phyloP scores from a whole-genome alignment of 768 basidiomycete genomes.

The Boletus fagicola region DNA sequence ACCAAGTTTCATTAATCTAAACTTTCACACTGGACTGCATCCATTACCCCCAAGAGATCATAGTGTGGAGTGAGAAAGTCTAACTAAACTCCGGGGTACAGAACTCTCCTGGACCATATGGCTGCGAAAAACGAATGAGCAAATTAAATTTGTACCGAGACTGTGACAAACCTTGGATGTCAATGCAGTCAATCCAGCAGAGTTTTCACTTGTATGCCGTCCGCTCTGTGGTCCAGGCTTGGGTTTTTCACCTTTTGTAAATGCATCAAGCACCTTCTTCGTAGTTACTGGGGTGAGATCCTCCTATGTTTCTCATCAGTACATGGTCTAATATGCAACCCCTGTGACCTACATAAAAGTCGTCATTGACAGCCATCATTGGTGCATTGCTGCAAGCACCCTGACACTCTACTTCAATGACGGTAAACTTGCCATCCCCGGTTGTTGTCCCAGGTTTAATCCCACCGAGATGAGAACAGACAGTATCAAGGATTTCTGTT shows the following conservation, averaged over 20 bases:
- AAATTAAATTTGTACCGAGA: neutral
- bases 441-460: constrained; percentile 92
- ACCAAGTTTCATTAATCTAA: neutral
- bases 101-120: constrained; percentile 90
- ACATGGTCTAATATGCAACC: neutral
- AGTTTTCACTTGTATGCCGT: constrained; percentile 87
- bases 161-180: constrained; percentile 58
- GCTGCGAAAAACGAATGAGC: constrained; percentile 45
- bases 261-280: constrained; percentile 75
- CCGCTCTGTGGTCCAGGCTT: constrained; percentile 93
- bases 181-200: constrained; percentile 82
- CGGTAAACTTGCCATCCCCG: constrained; percentile 92
- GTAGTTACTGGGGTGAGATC: constrained; percentile 77
- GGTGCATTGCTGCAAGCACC: constrained; percentile 98
- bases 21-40: neutral
- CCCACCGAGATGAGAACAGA: constrained; percentile 77
- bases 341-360: constrained; percentile 77
- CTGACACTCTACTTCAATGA: constrained; percentile 97
- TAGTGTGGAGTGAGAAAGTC: constrained; percentile 20
- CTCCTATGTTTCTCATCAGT: constrained; percentile 51
- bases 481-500: constrained; percentile 83
- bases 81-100: constrained; percentile 85
- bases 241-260: constrained; percentile 79
- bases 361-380: constrained; percentile 94
- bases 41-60: neutral